Evolutionary conservation across 495 filamentous ascomycete genomes (phyloP), one percentile per base, ranked within the genome.

Genomic region (Neohortaea acidophila): DNA sequence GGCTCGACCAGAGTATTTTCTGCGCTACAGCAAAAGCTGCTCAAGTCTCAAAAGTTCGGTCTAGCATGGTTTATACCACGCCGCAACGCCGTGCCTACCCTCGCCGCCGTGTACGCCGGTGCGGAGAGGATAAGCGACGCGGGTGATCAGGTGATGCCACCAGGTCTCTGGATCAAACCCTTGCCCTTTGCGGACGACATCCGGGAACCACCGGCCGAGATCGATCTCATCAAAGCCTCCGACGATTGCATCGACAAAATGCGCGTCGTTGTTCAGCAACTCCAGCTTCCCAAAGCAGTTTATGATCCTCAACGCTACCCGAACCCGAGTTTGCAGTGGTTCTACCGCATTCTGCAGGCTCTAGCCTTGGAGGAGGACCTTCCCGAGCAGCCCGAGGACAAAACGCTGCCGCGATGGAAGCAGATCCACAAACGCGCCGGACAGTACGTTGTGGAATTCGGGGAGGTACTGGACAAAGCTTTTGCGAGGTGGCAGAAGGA

Each of bases 261-360:
- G 91, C 66, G 80, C 13, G 64, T 65, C 8, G 68, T 94, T 6
- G 65, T 94, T 5, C 75, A 84, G 49, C 82, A 93, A 50, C 59
- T 99, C 9, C 85, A 96, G 50, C 75, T 99, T 9, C 91, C 91
- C 0, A 84, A 81, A 48, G 86, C 72, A 1, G 54, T 64, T 2
- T 99, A 92, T 52, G 76, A 85, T 41, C 84, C 87, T 12, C 57
- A 62, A 2, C 87, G 80, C 54, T 96, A 96, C 52, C 83, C 91
- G 0, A 99, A 99, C 48, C 89, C 91, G 26, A 71, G 79, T 1
- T 69, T 99, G 36, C 91, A 99, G 65, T 99, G 91, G 91, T 86
- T 94, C 58, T 99, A 96, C 61, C 78, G 77, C 31, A 87, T 96
- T 28, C 63, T 99, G 3, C 91, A 99, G 57, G 83, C 82, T 4